Base-by-base conservation (phyloP, 1,284 basidiomycete genomes). In the Fistulinella cinereoalba region DNA sequence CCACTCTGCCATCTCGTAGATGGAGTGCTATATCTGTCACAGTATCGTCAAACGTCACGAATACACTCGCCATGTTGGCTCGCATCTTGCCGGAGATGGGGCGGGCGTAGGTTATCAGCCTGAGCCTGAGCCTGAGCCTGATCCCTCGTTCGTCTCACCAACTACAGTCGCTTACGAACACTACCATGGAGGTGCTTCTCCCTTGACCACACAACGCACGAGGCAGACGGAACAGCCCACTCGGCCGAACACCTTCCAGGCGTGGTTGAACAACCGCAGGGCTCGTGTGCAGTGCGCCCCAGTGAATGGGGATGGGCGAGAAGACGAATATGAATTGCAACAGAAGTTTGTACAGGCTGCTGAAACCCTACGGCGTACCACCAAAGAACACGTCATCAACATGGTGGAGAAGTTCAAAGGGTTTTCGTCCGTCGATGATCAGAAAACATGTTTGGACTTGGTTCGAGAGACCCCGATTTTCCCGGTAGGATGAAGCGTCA, bases 291-390 rank as follows among this genome's bases (percentile, higher is more conserved):
- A 32, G 28, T 60, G 62, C 13, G 62, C 61, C 28, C 43, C 34
- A 3, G 44, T 62, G 1, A n/a, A n/a, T n/a, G n/a, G n/a, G n/a
- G 60, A 64, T 34, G 58, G 58, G 12, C 32, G 39, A 34, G 33
- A 18, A 9, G 43, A 22, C 2, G n/a, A 36, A 11, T 10, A 46
- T 3, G 44, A 49, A 19, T 43, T 18, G 7, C 23, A 43, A 19
- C 16, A 34, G 8, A 6, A 42, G 22, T 32, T 49, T n/a, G 43
- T 25, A 34, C 41, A 46, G 8, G 29, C 9, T 29, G 50, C 61
- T 12, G 1, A 38, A 34, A 16, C 25, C 18, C 40, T 60, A 12
- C 55, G 57, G 29, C 15, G n/a, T 24, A 49, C 47, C 11, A 51
- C 50, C 27, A 60, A 25, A 37, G 28, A 43, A 28, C 39, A 50